phyloP scores from a whole-genome alignment of 495 filamentous ascomycete species.

The Cercophora samala region DNA sequence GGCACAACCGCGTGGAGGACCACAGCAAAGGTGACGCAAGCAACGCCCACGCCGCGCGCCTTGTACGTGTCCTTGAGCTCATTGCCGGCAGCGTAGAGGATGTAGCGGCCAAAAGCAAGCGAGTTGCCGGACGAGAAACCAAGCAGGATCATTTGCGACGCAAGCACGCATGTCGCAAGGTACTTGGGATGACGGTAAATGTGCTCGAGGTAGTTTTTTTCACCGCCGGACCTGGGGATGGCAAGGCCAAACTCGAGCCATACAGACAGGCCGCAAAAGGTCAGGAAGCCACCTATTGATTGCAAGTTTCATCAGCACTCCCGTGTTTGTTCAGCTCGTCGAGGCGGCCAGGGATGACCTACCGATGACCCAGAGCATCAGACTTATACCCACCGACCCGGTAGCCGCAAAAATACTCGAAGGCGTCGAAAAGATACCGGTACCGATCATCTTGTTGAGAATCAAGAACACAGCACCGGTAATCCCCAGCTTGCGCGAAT shows the following conservation, averaged over 20 bases:
- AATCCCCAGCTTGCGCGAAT: constrained; percentile 49
- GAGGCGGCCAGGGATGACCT: not conserved
- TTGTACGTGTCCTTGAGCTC: constrained; percentile 55
- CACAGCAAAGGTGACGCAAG: constrained; percentile 51
- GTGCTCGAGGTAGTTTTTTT: constrained; percentile 62
- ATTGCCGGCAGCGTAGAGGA: constrained; percentile 57
- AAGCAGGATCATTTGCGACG: constrained; percentile 54
- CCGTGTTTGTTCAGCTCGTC: too few species aligned
- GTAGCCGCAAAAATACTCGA: constrained; percentile 48
- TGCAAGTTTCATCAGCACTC: too few species aligned
- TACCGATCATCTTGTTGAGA: constrained; percentile 56
- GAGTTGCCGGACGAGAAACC: constrained; percentile 58
- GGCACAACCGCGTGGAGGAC: constrained; percentile 54
- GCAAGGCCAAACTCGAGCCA: constrained; percentile 49
- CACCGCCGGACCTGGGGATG: constrained; percentile 52
- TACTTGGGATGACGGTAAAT: constrained; percentile 59
- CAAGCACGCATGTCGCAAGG: constrained; percentile 59
- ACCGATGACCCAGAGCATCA: constrained; percentile 41
- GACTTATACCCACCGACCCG: constrained; percentile 41
- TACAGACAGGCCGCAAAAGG: constrained; percentile 29
- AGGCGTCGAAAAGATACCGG: constrained; percentile 54
- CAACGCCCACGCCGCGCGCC: constrained; percentile 58
- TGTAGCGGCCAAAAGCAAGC: constrained; percentile 64
- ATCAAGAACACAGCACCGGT: constrained; percentile 53
- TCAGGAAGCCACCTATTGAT: constrained; percentile 32